Base-by-base conservation (phyloP, 352 stramenopile genomes). In the Phytopythium oedochilum region DNA sequence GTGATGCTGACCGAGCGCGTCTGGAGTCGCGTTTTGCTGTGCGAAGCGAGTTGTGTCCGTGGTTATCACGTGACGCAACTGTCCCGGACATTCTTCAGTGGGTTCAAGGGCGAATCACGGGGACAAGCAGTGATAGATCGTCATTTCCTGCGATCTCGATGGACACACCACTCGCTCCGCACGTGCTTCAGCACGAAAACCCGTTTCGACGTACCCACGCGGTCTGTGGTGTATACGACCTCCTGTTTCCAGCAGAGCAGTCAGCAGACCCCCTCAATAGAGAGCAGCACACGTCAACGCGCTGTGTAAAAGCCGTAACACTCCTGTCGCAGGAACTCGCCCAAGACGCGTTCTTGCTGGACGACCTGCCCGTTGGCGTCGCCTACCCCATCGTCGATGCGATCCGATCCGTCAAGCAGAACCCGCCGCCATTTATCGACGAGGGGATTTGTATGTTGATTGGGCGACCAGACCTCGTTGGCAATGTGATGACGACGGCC, bases 321-420 rank as follows among this genome's bases (percentile, higher is more conserved):
- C 86, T 77, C 20, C 61, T 92, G 17, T 69, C 66, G 1, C 71
- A 75, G 51, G 70, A 82, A 23, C 49, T 57, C 5, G 45, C 77
- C 18, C 66, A 74, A n/a, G 62, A 40, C 4, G 44, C 51, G 3
- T 53, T 91, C 11, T 60, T 55, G n/a, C 51, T 93, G 5, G 59
- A 71, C 12, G 78, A 90, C 55, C 53, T 93, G 7, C 81, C 83
- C 0, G 61, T 80, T 61, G 69, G 80, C 12, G 49, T 93, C 49
- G 70, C 69, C 5, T 78, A 85, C 53, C 73, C 78, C 14, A 71
- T 93, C 17, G 28, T 77, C 18, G 68, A 90, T 42, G 68, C 66
- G 3, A 86, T 90, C 57, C 63, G 65, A 20, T 57, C 73, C 20
- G 80, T 86, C 47, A 78, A 84, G 31, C 67, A 88, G 25, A 62